phyloP scores from a whole-genome alignment of 805 yeast species.

The Yarrowia sp. region DNA sequence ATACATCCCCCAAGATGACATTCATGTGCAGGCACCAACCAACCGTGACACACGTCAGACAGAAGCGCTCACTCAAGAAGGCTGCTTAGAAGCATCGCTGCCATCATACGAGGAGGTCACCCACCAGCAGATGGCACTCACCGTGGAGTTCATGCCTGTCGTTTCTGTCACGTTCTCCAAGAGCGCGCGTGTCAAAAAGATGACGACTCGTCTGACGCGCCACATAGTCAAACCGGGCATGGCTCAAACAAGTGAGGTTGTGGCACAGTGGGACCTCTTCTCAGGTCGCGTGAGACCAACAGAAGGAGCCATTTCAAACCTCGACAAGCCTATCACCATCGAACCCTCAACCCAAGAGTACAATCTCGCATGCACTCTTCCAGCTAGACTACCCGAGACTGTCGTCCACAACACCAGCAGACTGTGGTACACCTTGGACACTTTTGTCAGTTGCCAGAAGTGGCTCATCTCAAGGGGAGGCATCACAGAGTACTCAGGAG shows the following conservation, averaged over 20 bases:
- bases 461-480: neutral
- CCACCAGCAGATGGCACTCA: constrained; percentile 9
- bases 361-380: neutral
- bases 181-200: constrained; percentile 11
- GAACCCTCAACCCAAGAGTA: neutral
- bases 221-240: neutral
- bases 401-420: neutral
- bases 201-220: neutral
- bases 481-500: neutral
- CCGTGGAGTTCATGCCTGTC: neutral
- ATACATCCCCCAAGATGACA: constrained; percentile 19
- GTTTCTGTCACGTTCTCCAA: constrained; percentile 3
- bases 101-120: constrained; percentile 17
- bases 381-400: neutral
- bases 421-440: neutral
- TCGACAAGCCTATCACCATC: neutral
- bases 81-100: neutral
- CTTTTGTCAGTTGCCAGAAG: neutral
- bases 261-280: constrained; percentile 12
- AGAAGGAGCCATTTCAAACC: constrained; percentile 1
- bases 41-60: neutral
- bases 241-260: constrained; percentile 1
- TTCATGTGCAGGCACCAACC: neutral
- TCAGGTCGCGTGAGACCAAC: neutral
- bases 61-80: too few species aligned